phyloP scores from a whole-genome alignment of 257 asterid genomes.

The Prunella vulgaris region DNA sequence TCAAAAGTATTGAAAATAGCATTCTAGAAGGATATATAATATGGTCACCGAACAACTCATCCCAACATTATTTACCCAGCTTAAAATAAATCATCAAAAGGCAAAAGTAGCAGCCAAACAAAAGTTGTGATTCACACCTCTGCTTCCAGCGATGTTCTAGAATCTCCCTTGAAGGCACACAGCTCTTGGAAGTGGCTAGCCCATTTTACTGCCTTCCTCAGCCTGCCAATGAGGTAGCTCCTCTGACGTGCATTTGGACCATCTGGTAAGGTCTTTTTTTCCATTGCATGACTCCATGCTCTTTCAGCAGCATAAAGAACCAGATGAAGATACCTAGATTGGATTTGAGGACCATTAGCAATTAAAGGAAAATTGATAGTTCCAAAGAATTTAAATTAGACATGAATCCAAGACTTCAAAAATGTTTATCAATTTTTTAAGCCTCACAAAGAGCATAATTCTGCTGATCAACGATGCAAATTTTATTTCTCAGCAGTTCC shows the following conservation, averaged over 20 bases:
- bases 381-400: neutral
- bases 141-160: slow-evolving; percentile 93
- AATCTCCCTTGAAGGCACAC: slow-evolving; percentile 83
- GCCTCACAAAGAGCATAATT: neutral
- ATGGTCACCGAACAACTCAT: neutral
- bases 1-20: slow-evolving; percentile 4
- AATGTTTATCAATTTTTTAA: neutral
- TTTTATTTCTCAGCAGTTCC: neutral
- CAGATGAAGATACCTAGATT: slow-evolving; percentile 81
- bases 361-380: neutral
- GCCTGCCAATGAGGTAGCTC: slow-evolving; percentile 87
- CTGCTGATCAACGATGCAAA: neutral
- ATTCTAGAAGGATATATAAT: neutral
- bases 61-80: neutral
- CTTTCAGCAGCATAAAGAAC: slow-evolving; percentile 87
- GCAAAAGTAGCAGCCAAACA: slow-evolving; percentile 3
- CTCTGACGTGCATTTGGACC: slow-evolving; percentile 97
- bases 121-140: slow-evolving; percentile 50
- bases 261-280: slow-evolving; percentile 89
- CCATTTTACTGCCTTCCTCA: slow-evolving; percentile 94
- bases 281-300: slow-evolving; percentile 99
- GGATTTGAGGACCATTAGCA: slow-evolving; percentile 13
- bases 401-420: neutral
- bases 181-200: slow-evolving; percentile 78
- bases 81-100: slow-evolving; percentile 4